These are phyloP conservation scores for Ceratocystis huliohia DNA, from an alignment of 2,329 filamentous ascomycete species.

Conservation along the genomic window DNA sequence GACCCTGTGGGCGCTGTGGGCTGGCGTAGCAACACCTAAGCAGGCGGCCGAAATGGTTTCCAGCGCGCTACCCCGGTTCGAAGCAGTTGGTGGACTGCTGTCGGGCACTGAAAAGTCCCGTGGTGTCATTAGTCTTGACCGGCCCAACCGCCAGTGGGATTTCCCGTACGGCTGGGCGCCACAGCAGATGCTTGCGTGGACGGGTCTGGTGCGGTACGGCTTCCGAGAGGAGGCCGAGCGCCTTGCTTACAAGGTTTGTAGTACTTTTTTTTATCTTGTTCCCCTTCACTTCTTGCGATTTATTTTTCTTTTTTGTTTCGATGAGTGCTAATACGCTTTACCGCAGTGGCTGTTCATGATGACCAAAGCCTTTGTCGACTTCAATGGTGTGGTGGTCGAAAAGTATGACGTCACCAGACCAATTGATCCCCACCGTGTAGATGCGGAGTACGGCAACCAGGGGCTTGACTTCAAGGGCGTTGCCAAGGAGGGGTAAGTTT, in stretches of 20 bases:
- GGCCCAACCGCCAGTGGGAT: constrained; percentile 96
- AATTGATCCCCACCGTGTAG: constrained; percentile 82
- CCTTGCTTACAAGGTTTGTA: constrained; percentile 58
- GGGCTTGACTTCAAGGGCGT: constrained; percentile 91
- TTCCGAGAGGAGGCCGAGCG: constrained; percentile 83
- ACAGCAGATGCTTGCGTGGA: constrained; percentile 97
- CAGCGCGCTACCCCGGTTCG: constrained; percentile 73
- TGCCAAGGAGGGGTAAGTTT: constrained; percentile 80
- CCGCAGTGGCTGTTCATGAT: constrained; percentile 83
- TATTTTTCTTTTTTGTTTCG: neutral
- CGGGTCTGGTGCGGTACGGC: constrained; percentile 78
- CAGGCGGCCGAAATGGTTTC: constrained; percentile 76
- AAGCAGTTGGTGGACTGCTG: constrained; percentile 74
- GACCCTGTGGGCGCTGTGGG: constrained; percentile 97
- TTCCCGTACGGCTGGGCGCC: constrained; percentile 97
- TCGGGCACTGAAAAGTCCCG: constrained; percentile 85
- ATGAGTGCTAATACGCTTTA: neutral
- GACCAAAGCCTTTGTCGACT: constrained; percentile 95
- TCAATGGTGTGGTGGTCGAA: constrained; percentile 94
- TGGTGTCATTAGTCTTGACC: constrained; percentile 61
- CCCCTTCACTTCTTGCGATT: neutral
- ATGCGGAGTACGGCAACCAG: constrained; percentile 96
- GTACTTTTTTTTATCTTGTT: neutral
- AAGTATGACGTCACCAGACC: constrained; percentile 94
- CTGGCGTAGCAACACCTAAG: constrained; percentile 69